Percentiles rank a stretch among this genome's conserved stretches.
Conservation (phyloP, 495 filamentous ascomycete species). For the Parachaetomium inaequale region DNA sequence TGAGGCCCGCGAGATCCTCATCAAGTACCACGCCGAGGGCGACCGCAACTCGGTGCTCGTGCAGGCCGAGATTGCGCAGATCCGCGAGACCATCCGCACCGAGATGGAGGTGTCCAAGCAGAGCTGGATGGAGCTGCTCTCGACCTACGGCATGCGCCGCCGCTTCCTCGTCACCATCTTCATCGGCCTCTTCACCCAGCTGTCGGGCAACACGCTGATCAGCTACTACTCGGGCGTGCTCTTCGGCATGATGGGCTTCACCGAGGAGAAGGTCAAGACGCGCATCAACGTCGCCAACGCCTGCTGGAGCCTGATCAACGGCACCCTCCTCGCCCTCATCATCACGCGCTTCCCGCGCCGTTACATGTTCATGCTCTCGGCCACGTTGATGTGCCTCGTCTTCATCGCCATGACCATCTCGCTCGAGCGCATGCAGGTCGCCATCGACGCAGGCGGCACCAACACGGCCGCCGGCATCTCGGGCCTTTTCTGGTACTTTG, state of each 20-base stretch:
- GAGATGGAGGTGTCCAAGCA: constrained; percentile 55
- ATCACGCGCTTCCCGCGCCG: constrained; percentile 53
- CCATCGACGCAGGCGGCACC: constrained; percentile 32
- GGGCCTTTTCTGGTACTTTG: constrained; percentile 59
- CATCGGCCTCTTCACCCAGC: constrained; percentile 62
- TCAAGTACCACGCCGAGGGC: constrained; percentile 63
- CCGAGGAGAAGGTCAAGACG: constrained; percentile 45
- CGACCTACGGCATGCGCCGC: constrained; percentile 51
- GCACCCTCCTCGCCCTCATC: constrained; percentile 49
- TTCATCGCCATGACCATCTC: constrained; percentile 60
- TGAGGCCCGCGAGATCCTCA: constrained; percentile 56
- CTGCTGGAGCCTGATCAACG: constrained; percentile 55
- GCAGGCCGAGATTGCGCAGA: constrained; percentile 57
- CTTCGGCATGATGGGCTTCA: constrained; percentile 44
- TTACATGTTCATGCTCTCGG: constrained; percentile 51
- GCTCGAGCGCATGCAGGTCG: constrained; percentile 50
- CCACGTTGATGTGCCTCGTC: constrained; percentile 50
- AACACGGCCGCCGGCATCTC: constrained; percentile 44
- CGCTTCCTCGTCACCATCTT: constrained; percentile 55
- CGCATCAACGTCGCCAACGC: constrained; percentile 55
- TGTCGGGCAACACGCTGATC: constrained; percentile 51
- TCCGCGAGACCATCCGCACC: constrained; percentile 55
- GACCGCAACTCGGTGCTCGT: constrained; percentile 54
- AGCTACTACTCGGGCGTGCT: constrained; percentile 53
- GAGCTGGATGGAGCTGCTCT: constrained; percentile 55